phyloP scores from a whole-genome alignment of 2,329 filamentous ascomycete species.

The Sporothrix sp. region DNA sequence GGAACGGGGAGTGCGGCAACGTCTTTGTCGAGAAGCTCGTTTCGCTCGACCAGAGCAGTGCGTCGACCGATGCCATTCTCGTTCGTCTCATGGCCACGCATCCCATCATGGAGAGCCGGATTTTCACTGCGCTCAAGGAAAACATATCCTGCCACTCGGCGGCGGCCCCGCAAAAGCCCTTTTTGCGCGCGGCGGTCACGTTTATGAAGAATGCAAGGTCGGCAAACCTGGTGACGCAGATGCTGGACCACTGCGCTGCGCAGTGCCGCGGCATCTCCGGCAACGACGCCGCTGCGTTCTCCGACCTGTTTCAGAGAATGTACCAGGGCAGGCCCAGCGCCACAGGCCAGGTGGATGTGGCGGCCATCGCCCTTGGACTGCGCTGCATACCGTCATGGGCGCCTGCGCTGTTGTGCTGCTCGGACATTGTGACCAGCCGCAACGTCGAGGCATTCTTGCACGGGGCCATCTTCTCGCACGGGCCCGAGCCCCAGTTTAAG shows the following conservation, averaged over 20 bases:
- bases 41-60: constrained; percentile 46
- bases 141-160: constrained; percentile 44
- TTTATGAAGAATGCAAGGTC: constrained; percentile 40
- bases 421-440: constrained; percentile 32
- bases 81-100: constrained; percentile 45
- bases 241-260: constrained; percentile 34
- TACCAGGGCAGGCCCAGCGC: constrained; percentile 20
- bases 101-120: constrained; percentile 37
- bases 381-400: constrained; percentile 37
- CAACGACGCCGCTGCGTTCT: constrained; percentile 41
- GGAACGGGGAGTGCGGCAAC: constrained; percentile 27
- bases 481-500: constrained; percentile 22
- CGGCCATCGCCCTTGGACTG: constrained; percentile 16
- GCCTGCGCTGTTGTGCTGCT: constrained; percentile 40
- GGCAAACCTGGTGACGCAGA: constrained; percentile 25
- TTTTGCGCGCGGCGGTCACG: constrained; percentile 41
- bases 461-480: constrained; percentile 33
- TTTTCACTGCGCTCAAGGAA: constrained; percentile 44
- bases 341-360: neutral
- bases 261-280: constrained; percentile 37
- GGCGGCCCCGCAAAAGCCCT: constrained; percentile 41
- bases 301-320: constrained; percentile 33
- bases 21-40: constrained; percentile 60
- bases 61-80: constrained; percentile 49
- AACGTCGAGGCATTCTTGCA: constrained; percentile 36